These are phyloP conservation scores for Metschnikowia aberdeeniae DNA, from an alignment of 805 yeast species.

Conservation along the genomic window DNA sequence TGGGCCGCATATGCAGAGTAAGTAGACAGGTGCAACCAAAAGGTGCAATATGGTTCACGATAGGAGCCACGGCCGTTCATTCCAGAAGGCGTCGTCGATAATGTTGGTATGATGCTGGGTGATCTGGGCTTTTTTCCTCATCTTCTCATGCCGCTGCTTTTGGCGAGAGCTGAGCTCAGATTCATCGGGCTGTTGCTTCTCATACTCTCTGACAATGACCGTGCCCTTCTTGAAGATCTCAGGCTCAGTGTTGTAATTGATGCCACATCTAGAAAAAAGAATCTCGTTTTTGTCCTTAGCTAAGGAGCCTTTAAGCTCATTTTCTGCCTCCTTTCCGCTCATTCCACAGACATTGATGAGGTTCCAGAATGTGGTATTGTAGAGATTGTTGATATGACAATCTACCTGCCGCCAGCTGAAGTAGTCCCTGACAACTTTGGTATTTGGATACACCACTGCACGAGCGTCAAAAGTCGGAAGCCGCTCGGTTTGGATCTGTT, in stretches of 20 bases:
- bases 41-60: neutral
- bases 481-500: slow-evolving; percentile 44
- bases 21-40: neutral
- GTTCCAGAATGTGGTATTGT: slow-evolving; percentile 91
- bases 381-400: slow-evolving; percentile 90
- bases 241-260: slow-evolving; percentile 88
- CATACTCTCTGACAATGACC: slow-evolving; percentile 47
- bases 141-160: slow-evolving; percentile 45
- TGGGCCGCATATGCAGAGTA: neutral
- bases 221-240: slow-evolving; percentile 88
- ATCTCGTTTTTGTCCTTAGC: slow-evolving; percentile 87
- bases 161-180: slow-evolving; percentile 39
- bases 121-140: slow-evolving; percentile 45
- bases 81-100: slow-evolving; percentile 64
- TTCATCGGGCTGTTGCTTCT: slow-evolving; percentile 16
- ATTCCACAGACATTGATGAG: slow-evolving; percentile 66
- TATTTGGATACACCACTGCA: slow-evolving; percentile 78
- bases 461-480: slow-evolving; percentile 90
- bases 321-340: slow-evolving; percentile 79
- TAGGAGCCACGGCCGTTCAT: slow-evolving; percentile 33
- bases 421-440: slow-evolving; percentile 64
- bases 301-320: slow-evolving; percentile 68
- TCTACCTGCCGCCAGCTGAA: slow-evolving; percentile 95
- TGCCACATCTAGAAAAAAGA: slow-evolving; percentile 67
- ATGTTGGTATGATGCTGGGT: slow-evolving; percentile 53